These are phyloP conservation scores for Alternaria sp. DNA, from an alignment of 2,329 filamentous ascomycete species.

Conservation along the genomic window DNA sequence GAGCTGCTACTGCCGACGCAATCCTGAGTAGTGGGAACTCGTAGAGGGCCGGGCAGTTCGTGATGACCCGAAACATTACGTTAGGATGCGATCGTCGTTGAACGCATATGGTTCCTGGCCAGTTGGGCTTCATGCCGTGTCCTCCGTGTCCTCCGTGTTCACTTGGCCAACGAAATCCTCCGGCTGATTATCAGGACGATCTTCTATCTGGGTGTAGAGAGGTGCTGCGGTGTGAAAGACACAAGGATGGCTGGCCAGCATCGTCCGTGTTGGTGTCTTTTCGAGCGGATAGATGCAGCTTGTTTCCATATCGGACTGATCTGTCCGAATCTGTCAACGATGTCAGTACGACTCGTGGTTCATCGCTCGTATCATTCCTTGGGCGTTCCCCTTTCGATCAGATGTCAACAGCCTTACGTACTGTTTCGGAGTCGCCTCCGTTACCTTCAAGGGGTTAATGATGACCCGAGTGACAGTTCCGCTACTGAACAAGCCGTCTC, in stretches of 20 bases:
- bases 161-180: not conserved
- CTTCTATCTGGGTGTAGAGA: not conserved
- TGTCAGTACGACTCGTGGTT: not conserved
- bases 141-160: not conserved
- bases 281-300: not conserved
- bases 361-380: not conserved
- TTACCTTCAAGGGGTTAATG: not conserved
- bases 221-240: not conserved
- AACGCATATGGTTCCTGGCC: not conserved
- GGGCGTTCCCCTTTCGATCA: not conserved
- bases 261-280: not conserved
- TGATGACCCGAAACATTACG: not conserved
- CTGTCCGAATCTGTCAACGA: constrained; percentile 1
- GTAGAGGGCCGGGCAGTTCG: not conserved
- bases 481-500: not conserved
- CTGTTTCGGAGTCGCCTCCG: not conserved
- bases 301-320: not conserved
- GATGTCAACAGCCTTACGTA: not conserved
- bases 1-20: constrained; percentile 62
- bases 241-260: not conserved
- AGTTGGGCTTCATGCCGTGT: not conserved
- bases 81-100: not conserved
- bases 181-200: constrained; percentile 2
- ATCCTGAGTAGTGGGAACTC: constrained; percentile 1
- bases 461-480: not conserved